These are phyloP conservation scores for Russula emetica DNA, from an alignment of 768 basidiomycete species.

Conservation along the genomic window DNA sequence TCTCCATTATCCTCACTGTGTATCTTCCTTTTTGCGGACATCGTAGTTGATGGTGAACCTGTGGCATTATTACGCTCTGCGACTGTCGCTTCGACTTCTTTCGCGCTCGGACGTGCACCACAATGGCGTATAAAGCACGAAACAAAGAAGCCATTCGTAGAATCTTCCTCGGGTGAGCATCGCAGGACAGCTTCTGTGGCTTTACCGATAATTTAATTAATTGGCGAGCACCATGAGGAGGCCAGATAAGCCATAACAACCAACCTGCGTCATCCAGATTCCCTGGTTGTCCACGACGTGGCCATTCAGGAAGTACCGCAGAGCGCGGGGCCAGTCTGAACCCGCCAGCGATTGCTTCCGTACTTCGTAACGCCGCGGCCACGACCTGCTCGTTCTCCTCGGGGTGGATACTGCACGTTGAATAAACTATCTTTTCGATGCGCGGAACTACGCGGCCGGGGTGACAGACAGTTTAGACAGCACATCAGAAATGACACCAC, in stretches of 20 bases:
- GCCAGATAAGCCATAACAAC: not conserved
- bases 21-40: constrained; percentile 15
- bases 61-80: not conserved
- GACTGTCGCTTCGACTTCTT: not conserved
- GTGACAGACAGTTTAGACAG: constrained; percentile 5
- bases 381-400: constrained; percentile 94
- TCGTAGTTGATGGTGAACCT: not conserved
- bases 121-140: constrained; percentile 68
- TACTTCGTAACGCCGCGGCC: constrained; percentile 60
- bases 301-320: constrained; percentile 78
- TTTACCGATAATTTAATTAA: not conserved
- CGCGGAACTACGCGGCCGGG: constrained; percentile 54
- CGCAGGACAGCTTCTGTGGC: constrained; percentile 58
- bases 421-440: constrained; percentile 84
- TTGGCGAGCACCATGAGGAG: not conserved
- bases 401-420: constrained; percentile 93
- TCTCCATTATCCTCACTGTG: not conserved
- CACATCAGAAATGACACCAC: not conserved
- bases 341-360: constrained; percentile 54
- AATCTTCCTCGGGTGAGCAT: constrained; percentile 77
- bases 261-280: constrained; percentile 44
- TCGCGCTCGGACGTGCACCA: not conserved
- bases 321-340: constrained; percentile 66
- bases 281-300: constrained; percentile 66
- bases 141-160: constrained; percentile 96